These are phyloP conservation scores for Cystobasidium pallidum DNA, from an alignment of 1,284 basidiomycete genomes.

Conservation along the genomic window DNA sequence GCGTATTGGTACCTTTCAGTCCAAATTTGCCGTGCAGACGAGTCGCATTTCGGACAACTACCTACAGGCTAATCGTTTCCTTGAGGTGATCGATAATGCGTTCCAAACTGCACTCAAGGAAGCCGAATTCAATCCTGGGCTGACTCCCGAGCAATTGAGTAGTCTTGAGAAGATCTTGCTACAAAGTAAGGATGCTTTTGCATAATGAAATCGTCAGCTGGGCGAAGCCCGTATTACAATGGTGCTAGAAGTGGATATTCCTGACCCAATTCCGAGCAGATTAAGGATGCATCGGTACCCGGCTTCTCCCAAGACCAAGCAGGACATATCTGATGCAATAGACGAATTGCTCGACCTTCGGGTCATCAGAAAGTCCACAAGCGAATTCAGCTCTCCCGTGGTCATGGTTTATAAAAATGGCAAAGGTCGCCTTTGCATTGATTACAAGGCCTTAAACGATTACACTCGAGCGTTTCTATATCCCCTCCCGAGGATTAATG, in stretches of 20 bases:
- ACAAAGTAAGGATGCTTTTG: conserved; percentile 2
- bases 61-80: background rate
- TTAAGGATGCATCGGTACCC: conserved; percentile 1
- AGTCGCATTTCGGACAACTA: background rate
- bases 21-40: background rate
- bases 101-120: conserved; percentile 4
- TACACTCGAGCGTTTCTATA: background rate
- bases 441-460: conserved; percentile 6
- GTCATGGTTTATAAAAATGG: conserved; percentile 9
- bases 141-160: background rate
- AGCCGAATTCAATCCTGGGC: background rate
- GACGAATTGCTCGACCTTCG: conserved; percentile 5
- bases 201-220: background rate
- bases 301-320: background rate
- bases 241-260: background rate
- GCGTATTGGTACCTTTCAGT: conserved; percentile 1
- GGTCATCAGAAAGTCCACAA: background rate
- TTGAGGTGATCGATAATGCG: background rate
- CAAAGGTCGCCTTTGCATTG: conserved; percentile 1
- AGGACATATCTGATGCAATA: background rate
- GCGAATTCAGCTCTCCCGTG: background rate
- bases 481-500: background rate
- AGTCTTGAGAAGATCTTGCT: background rate
- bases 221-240: background rate
- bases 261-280: background rate